Conservation (phyloP, 495 filamentous ascomycete genomes). For the Hyaloscypha variabilis region DNA sequence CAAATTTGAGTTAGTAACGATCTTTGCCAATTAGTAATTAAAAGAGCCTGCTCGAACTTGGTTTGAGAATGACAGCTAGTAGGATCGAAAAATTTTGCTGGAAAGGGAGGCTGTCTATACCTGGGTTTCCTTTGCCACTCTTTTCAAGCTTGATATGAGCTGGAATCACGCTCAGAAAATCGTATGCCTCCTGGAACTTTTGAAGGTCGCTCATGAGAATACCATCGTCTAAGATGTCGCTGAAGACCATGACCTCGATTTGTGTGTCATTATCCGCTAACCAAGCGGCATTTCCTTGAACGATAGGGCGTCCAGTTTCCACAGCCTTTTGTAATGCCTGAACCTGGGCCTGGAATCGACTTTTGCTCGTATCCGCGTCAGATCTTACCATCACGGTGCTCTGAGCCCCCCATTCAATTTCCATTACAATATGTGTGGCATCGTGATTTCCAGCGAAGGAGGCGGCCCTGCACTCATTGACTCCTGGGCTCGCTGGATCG, state of each 20-base stretch:
- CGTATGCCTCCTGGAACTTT: slow-evolving; percentile 27
- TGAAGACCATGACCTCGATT: slow-evolving; percentile 28
- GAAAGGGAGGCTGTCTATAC: background rate
- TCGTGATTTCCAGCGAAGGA: slow-evolving; percentile 6
- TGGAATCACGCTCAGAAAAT: slow-evolving; percentile 30
- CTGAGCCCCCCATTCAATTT: slow-evolving; percentile 32
- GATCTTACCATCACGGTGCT: slow-evolving; percentile 21
- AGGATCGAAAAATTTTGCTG: background rate
- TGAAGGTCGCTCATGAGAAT: slow-evolving; percentile 24
- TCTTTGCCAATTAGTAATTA: background rate
- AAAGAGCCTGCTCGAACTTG: background rate
- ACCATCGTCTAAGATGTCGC: slow-evolving; percentile 25
- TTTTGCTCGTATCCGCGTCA: background rate
- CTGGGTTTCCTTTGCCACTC: slow-evolving; percentile 32
- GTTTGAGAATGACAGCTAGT: background rate
- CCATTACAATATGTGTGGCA: slow-evolving; percentile 33
- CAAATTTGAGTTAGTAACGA: background rate
- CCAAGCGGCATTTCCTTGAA: background rate
- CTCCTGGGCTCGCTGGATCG: slow-evolving; percentile 16
- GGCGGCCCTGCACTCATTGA: slow-evolving; percentile 10
- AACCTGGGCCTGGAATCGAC: slow-evolving; percentile 9
- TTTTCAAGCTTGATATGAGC: slow-evolving; percentile 25
- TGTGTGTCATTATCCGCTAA: slow-evolving; percentile 1
- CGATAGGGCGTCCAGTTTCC: slow-evolving; percentile 8
- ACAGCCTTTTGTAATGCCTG: slow-evolving; percentile 22